These are phyloP conservation scores for Chloromonas sp. DNA, from an alignment of 163 green algal species.

Conservation along the genomic window DNA sequence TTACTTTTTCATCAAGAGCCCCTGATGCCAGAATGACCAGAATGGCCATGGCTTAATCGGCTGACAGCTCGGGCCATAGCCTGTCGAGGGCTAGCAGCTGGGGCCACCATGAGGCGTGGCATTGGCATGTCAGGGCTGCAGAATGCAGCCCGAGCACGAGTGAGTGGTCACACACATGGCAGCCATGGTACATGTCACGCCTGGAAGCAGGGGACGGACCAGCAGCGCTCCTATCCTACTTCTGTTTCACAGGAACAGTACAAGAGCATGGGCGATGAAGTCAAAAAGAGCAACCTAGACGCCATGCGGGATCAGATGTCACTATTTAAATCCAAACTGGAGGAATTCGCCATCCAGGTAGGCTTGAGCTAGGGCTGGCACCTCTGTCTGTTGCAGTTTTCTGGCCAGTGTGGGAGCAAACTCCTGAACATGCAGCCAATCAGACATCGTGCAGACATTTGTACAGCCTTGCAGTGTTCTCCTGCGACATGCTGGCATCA, in stretches of 20 bases:
- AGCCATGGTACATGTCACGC: neutral
- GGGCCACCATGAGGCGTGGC: neutral
- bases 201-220: neutral
- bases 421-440: too few species aligned
- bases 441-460: too few species aligned
- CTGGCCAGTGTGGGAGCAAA: too few species aligned
- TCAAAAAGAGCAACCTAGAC: slow-evolving; percentile 42
- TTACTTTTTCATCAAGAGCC: too few species aligned
- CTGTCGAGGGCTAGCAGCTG: too few species aligned
- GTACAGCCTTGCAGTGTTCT: too few species aligned
- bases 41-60: too few species aligned
- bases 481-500: too few species aligned
- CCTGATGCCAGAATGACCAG: too few species aligned
- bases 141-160: neutral
- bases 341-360: slow-evolving; percentile 71
- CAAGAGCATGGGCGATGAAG: slow-evolving; percentile 34
- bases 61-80: too few species aligned
- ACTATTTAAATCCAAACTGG: slow-evolving; percentile 73
- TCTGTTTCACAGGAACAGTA: slow-evolving; percentile 37
- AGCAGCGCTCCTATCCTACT: neutral
- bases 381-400: too few species aligned
- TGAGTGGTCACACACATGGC: neutral
- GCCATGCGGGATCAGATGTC: slow-evolving; percentile 76
- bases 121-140: neutral
- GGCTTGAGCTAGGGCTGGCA: too few species aligned